Evolutionary conservation across 176 grass and related monocot genomes (phyloP).

Genomic region (Alopecurus myosuroides): DNA sequence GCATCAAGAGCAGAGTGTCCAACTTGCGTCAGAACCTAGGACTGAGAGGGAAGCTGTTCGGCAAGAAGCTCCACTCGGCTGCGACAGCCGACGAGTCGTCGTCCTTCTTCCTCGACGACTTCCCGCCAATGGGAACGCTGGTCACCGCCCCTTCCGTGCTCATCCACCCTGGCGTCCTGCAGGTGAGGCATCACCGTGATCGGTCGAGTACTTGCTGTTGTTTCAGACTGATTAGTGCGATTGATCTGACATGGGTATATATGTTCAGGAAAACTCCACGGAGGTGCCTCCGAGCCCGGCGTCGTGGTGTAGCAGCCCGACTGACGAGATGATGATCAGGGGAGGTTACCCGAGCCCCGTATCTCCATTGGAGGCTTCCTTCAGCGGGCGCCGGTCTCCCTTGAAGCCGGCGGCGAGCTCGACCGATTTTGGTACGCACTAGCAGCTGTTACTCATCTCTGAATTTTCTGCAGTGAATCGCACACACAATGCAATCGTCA

Average conservation of each 20-base stretch:
- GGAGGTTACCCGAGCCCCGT: conserved; percentile 88
- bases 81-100: conserved; percentile 43
- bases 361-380: conserved; percentile 75
- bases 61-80: conserved; percentile 58
- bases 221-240: not conserved
- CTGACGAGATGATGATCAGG: conserved; percentile 71
- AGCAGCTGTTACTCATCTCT: not conserved
- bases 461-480: not conserved
- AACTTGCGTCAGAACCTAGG: conserved; percentile 74
- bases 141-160: conserved; percentile 64
- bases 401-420: conserved; percentile 22
- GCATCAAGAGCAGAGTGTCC: conserved; percentile 60
- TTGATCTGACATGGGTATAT: not conserved
- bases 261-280: conserved; percentile 88
- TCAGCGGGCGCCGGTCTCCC: conserved; percentile 44
- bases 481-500: not conserved
- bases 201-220: not conserved
- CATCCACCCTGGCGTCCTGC: conserved; percentile 58
- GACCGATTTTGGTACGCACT: conserved; percentile 38
- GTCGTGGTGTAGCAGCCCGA: conserved; percentile 78
- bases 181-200: conserved; percentile 39
- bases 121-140: conserved; percentile 49
- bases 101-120: conserved; percentile 39
- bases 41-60: conserved; percentile 66
- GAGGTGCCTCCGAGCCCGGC: conserved; percentile 96